These are phyloP conservation scores for Xylaria curta DNA, from an alignment of 495 filamentous ascomycete genomes.

Conservation along the genomic window DNA sequence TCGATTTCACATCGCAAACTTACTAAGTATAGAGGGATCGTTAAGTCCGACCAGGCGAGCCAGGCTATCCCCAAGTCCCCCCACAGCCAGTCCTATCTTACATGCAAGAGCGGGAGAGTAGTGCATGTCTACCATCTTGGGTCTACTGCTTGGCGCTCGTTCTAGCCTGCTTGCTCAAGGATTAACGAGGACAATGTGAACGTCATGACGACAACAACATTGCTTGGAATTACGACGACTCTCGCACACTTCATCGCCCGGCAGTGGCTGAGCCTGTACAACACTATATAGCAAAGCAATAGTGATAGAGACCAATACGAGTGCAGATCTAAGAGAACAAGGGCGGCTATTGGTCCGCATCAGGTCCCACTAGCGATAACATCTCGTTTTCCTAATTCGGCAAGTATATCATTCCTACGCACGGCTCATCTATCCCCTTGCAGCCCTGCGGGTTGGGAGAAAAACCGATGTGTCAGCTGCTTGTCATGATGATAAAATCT, in stretches of 20 bases:
- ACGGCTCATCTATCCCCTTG: conserved; percentile 21
- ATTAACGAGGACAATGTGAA: not conserved
- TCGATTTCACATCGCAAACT: not conserved
- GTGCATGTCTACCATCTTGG: not conserved
- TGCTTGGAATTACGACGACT: conserved; percentile 13
- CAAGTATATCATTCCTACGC: not conserved
- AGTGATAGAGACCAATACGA: not conserved
- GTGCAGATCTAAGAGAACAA: not conserved
- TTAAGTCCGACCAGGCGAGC: not conserved
- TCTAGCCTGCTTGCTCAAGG: conserved; percentile 6
- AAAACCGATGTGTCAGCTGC: conserved; percentile 24
- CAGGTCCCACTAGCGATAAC: not conserved
- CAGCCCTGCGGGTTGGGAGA: conserved; percentile 12
- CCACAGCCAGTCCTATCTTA: not conserved
- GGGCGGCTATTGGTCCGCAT: not conserved
- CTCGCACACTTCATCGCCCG: not conserved
- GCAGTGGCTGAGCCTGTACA: conserved; percentile 4
- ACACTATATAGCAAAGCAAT: not conserved
- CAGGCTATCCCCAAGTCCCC: not conserved
- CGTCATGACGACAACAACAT: conserved; percentile 18
- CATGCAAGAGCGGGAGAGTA: not conserved
- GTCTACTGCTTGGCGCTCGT: conserved; percentile 10
- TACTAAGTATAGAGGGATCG: conserved; percentile 2
- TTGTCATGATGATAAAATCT: conserved; percentile 22
- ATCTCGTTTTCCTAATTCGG: conserved; percentile 25